Conservation (phyloP, 2,329 filamentous ascomycete species). For the Diaporthe citriasiana region DNA sequence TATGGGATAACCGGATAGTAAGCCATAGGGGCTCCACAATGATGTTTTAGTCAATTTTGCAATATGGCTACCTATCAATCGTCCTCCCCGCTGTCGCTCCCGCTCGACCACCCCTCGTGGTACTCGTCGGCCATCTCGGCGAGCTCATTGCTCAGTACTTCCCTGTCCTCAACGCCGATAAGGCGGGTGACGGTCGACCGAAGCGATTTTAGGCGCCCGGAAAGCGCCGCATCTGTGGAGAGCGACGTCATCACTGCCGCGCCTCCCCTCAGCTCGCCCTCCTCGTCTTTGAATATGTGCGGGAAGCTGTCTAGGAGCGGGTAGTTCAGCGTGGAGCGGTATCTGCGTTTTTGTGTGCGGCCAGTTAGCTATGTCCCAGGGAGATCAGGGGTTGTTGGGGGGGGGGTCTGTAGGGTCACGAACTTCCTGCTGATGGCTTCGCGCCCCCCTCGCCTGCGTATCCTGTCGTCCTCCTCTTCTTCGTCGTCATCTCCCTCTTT, state of each 20-base stretch:
- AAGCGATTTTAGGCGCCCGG: conserved; percentile 75
- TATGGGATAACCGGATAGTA: not conserved
- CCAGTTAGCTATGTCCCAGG: conserved; percentile 24
- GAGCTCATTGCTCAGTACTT: conserved; percentile 84
- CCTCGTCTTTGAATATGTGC: conserved; percentile 71
- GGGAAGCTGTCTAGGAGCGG: conserved; percentile 90
- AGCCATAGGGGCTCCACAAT: too few relatives aligned
- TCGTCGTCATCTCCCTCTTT: conserved; percentile 46
- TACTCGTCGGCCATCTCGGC: conserved; percentile 90
- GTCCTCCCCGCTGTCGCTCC: conserved; percentile 79
- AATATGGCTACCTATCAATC: conserved; percentile 49
- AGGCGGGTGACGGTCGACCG: conserved; percentile 74
- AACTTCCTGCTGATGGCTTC: conserved; percentile 48
- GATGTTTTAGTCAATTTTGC: not conserved
- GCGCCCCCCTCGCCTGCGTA: conserved; percentile 46
- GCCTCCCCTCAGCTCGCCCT: conserved; percentile 53
- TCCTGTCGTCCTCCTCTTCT: conserved; percentile 46
- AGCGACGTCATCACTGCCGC: conserved; percentile 72
- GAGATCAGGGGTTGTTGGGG: not conserved
- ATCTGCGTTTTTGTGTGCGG: conserved; percentile 54
- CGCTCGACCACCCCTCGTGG: conserved; percentile 88
- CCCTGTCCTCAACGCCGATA: conserved; percentile 82
- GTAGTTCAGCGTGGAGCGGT: conserved; percentile 72
- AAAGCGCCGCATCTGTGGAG: conserved; percentile 82
- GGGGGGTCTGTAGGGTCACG: not conserved